These are phyloP conservation scores for Phaeophleospora eucalypticola DNA, from an alignment of 2,329 filamentous ascomycete species.

Conservation along the genomic window DNA sequence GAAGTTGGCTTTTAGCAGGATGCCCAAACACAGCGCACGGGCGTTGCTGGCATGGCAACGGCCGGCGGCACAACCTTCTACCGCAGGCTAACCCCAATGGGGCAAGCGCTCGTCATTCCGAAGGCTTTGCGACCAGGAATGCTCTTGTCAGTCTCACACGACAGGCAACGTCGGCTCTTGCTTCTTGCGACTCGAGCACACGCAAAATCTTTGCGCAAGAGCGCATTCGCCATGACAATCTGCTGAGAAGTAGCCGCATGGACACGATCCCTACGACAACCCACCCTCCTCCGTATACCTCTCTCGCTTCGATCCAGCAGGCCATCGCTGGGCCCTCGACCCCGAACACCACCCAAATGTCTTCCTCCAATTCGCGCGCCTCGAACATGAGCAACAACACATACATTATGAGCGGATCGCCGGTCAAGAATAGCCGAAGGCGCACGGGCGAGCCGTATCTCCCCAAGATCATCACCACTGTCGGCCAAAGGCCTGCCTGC, in stretches of 20 bases:
- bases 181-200: too few relatives aligned
- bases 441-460: slow-evolving; percentile 69
- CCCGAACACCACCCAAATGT: slow-evolving; percentile 8
- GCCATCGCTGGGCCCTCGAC: slow-evolving; percentile 1
- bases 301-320: neutral
- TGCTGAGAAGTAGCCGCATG: neutral
- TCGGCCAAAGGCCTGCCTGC: slow-evolving; percentile 72
- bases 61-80: too few relatives aligned
- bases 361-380: slow-evolving; percentile 27
- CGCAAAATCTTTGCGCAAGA: too few relatives aligned
- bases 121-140: neutral
- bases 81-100: too few relatives aligned
- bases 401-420: slow-evolving; percentile 87
- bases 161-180: too few relatives aligned
- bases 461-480: slow-evolving; percentile 67
- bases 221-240: too few relatives aligned
- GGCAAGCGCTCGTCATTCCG: too few relatives aligned
- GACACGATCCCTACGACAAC: neutral
- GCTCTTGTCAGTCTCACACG: neutral
- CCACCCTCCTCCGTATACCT: slow-evolving; percentile 5
- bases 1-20: slow-evolving; percentile 7
- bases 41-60: neutral
- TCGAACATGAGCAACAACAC: slow-evolving; percentile 58
- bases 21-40: neutral
- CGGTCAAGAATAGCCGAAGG: slow-evolving; percentile 58